phyloP scores from a whole-genome alignment of 768 basidiomycete genomes.

The Phaffia tasmanica region DNA sequence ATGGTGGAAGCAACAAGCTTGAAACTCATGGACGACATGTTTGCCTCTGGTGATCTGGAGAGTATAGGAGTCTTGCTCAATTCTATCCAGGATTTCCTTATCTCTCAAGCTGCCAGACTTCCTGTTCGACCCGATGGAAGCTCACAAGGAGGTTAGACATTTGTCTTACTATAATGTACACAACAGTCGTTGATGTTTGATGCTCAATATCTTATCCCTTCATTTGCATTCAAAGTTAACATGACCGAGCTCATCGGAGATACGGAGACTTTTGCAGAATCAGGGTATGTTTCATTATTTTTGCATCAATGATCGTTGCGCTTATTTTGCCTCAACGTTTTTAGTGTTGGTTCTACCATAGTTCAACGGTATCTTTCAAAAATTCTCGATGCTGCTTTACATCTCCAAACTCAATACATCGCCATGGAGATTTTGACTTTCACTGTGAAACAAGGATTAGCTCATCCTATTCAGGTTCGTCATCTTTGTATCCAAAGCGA shows the following conservation, averaged over 20 bases:
- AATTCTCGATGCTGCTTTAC: slow-evolving; percentile 68
- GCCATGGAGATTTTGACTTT: slow-evolving; percentile 87
- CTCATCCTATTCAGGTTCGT: slow-evolving; percentile 78
- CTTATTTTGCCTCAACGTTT: neutral
- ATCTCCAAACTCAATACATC: slow-evolving; percentile 59
- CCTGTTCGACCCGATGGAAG: neutral
- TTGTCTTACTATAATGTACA: neutral
- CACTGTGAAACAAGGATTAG: slow-evolving; percentile 87
- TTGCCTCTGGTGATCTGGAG: slow-evolving; percentile 61
- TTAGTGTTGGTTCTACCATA: slow-evolving; percentile 82
- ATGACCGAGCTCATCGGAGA: slow-evolving; percentile 94
- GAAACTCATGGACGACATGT: slow-evolving; percentile 78
- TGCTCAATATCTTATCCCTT: too few species aligned
- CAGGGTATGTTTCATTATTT: slow-evolving; percentile 56
- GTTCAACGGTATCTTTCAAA: slow-evolving; percentile 81
- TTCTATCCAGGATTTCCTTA: slow-evolving; percentile 84
- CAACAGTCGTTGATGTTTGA: neutral
- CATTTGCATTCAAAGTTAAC: slow-evolving; percentile 44
- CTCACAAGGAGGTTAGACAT: neutral
- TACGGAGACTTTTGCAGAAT: slow-evolving; percentile 90
- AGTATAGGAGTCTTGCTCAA: slow-evolving; percentile 61
- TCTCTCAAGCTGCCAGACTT: slow-evolving; percentile 51
- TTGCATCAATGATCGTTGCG: neutral
- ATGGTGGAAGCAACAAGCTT: slow-evolving; percentile 74
- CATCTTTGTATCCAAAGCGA: neutral